Evolutionary conservation across 768 basidiomycete genomes (phyloP), one percentile per base, ranked within the genome.

Genomic region (Suillus ampliporus): DNA sequence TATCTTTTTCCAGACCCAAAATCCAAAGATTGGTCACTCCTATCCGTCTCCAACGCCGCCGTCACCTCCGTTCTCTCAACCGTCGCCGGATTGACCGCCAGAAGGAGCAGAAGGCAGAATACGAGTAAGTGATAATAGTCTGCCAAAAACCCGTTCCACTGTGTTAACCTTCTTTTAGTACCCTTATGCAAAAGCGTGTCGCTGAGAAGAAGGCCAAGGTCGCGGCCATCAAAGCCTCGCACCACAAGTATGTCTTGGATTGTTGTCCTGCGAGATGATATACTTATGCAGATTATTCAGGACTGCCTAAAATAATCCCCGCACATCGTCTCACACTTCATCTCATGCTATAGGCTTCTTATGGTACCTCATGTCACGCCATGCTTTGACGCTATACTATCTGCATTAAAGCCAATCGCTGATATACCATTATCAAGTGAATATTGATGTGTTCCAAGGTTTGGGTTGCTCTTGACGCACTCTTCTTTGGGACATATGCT

Each of bases 1-100:
- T 34, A 57, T 62, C 23, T 11, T 57, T 44, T 46, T 26, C 21
- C 60, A 94, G 94, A 71, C 95, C 96, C 73, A 97, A 97, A 84
- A 97, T 98, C 77, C 95, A 97, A 81, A 89, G 96, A 74, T 88
- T 98, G 64, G 95, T 98, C 70, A 98, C 95, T 52, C 96, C 96
- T 70, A 74, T 92, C 73, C 93, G 95, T 73, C 91, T 98, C 74
- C 97, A 99, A 81, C 93, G 95, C 79, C 91, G 94, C 79, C 92
- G 97, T 70, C 95, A 93, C 83, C 87, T 97, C 74, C 88, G 81
- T 68, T 86, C 94, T 51, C 86, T 98, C 82, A 91, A 94, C 81
- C 88, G 90, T 76, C 87, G 94, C 79, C 88, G 88, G 78, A 83
- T 94, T 74, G 92, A 95, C 74, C 85, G 83, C 77, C 95, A 97